phyloP scores from a whole-genome alignment of 2,329 filamentous ascomycete genomes.

The Pseudogymnoascus verrucosus region DNA sequence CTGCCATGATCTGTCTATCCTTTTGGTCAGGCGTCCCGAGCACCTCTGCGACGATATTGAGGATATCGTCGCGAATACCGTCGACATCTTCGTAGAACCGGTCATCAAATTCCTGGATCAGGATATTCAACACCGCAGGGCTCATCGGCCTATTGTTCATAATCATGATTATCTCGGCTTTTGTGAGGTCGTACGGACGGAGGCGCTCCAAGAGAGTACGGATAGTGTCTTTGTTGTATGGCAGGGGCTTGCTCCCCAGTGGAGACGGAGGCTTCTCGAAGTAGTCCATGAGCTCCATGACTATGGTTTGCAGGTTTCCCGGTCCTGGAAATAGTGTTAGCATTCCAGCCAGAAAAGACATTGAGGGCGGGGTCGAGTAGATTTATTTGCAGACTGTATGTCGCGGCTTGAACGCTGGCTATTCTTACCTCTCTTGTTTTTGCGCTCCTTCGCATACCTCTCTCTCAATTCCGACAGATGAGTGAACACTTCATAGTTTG shows the following conservation, averaged over 20 bases:
- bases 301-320: slow-evolving; percentile 51
- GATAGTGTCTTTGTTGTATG: slow-evolving; percentile 46
- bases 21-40: slow-evolving; percentile 37
- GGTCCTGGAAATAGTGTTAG: slow-evolving; percentile 31
- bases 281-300: slow-evolving; percentile 61
- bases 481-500: slow-evolving; percentile 65
- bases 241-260: slow-evolving; percentile 32
- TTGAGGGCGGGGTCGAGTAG: neutral
- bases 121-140: slow-evolving; percentile 49
- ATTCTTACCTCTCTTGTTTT: slow-evolving; percentile 33
- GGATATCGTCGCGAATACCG: slow-evolving; percentile 42
- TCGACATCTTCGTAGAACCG: slow-evolving; percentile 49
- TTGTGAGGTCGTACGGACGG: slow-evolving; percentile 51
- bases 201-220: slow-evolving; percentile 46
- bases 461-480: slow-evolving; percentile 52
- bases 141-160: slow-evolving; percentile 56
- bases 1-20: slow-evolving; percentile 25
- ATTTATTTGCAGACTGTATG: neutral
- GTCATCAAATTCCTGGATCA: slow-evolving; percentile 57
- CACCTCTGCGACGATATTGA: slow-evolving; percentile 47
- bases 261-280: slow-evolving; percentile 47
- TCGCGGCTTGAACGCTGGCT: slow-evolving; percentile 8
- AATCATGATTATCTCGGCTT: slow-evolving; percentile 62
- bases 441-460: slow-evolving; percentile 33
- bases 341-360: neutral